Evolutionary conservation across 306 rosid species (phyloP), one percentile per base, ranked within the genome.

Genomic region (Vachellia pachyceras): DNA sequence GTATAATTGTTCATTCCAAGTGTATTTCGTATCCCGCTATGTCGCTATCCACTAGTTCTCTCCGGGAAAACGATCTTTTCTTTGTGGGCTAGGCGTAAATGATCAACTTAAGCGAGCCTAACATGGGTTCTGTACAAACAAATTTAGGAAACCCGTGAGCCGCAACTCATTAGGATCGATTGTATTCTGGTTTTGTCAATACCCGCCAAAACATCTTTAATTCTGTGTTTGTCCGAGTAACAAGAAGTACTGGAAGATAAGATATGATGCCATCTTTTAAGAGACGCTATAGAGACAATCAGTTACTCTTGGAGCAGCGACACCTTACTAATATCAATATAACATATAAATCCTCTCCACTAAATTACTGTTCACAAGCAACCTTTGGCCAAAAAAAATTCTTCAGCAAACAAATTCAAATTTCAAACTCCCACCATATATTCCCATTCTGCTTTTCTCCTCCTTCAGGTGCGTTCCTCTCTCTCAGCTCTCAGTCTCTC

Each of bases 1-100:
- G 90, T 81, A 65, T 20, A 73, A 80, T 77, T 69, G 58, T 74
- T 83, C 70, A 37, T 77, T 68, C 73, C 37, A 2, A 72, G 80
- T 73, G 73, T 40, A 33, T 46, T 42, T 68, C 8, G 3, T 40
- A 39, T 63, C 73, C 42, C 61, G 82, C 47, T 5, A 2, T 9
- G n/a, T n/a, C n/a, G n/a, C n/a, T n/a, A n/a, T n/a, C 6, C 66
- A 7, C 12, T 29, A 75, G 69, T 58, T 50, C 41, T 75, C 13
- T 63, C 55, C 14, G 29, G 58, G 50, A 44, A 40, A 84, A 75
- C 15, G 6, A 15, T 15, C 13, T 46, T 46, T 13, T 46, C 61
- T 15, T 50, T 5, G 15, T 50, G 57, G 54, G n/a, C 22, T 1
- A 5, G 57, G 22, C 17, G 2, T 64, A 47, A 84, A 61, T 69